These are phyloP conservation scores for Kwoniella shandongensis DNA, from an alignment of 768 basidiomycete genomes.

Conservation along the genomic window DNA sequence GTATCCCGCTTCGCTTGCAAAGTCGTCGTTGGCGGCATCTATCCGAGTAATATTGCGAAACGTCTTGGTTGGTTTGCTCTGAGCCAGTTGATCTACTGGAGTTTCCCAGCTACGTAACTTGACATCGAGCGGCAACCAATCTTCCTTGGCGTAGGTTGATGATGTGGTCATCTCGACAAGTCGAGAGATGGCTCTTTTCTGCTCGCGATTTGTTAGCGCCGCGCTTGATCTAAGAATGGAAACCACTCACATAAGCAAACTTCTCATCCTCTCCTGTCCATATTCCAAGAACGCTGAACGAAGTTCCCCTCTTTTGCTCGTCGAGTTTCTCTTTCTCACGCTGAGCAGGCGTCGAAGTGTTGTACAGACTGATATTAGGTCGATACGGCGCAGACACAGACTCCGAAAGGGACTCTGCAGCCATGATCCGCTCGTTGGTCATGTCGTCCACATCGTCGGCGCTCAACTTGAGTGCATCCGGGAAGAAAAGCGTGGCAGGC, in stretches of 20 bases:
- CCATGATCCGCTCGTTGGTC: constrained; percentile 49
- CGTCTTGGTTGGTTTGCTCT: not conserved
- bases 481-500: constrained; percentile 61
- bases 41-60: not conserved
- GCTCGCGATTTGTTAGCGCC: not conserved
- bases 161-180: constrained; percentile 61
- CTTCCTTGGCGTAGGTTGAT: constrained; percentile 41
- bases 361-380: constrained; percentile 63
- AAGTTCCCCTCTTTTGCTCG: constrained; percentile 34
- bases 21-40: constrained; percentile 27
- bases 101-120: constrained; percentile 43
- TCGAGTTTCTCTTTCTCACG: constrained; percentile 29
- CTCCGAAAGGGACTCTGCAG: constrained; percentile 61
- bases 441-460: constrained; percentile 44
- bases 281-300: constrained; percentile 61
- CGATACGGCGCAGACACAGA: constrained; percentile 57
- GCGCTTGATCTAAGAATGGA: too few relatives aligned
- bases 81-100: constrained; percentile 1
- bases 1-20: constrained; percentile 48
- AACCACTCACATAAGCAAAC: constrained; percentile 59
- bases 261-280: constrained; percentile 64
- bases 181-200: constrained; percentile 63
- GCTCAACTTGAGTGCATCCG: constrained; percentile 55
- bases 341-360: constrained; percentile 37
- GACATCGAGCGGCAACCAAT: constrained; percentile 45